These are phyloP conservation scores for Colletotrichum theobromicola DNA, from an alignment of 2,329 filamentous ascomycete genomes.

Conservation along the genomic window DNA sequence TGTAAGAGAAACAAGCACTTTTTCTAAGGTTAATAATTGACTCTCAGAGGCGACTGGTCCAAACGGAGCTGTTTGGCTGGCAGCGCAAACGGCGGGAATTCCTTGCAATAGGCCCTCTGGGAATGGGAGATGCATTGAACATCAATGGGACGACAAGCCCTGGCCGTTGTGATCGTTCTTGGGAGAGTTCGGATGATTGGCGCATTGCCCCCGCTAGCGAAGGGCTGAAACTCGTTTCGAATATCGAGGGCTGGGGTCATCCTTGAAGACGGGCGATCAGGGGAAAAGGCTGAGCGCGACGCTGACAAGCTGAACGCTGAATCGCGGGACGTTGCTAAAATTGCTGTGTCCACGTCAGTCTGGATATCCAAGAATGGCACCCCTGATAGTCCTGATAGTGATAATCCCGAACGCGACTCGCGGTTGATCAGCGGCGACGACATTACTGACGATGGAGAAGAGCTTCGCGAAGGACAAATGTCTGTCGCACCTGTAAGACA, in stretches of 20 bases:
- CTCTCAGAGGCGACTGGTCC: neutral
- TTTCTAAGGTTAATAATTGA: neutral
- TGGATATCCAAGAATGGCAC: neutral
- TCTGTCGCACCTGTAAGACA: conserved; percentile 4
- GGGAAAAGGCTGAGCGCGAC: neutral
- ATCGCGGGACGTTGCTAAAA: neutral
- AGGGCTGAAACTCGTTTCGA: conserved; percentile 14
- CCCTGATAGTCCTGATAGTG: neutral
- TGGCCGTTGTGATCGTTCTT: neutral
- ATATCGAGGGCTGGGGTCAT: neutral
- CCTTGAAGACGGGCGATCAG: neutral
- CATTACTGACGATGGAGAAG: neutral
- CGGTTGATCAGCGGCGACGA: neutral
- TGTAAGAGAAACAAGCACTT: neutral
- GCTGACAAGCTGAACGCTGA: neutral
- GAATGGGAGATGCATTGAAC: neutral
- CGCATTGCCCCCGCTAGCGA: neutral
- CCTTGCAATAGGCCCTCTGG: neutral
- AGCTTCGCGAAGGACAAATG: neutral
- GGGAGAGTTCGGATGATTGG: conserved; percentile 13
- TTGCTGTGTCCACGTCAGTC: conserved; percentile 5
- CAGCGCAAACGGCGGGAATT: neutral
- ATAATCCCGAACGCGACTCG: conserved; percentile 16
- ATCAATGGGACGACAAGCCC: neutral
- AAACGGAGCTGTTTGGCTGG: neutral